Evolutionary conservation across 139 green algal genomes (phyloP).

Genomic region (Chlamydomonas incerta): DNA sequence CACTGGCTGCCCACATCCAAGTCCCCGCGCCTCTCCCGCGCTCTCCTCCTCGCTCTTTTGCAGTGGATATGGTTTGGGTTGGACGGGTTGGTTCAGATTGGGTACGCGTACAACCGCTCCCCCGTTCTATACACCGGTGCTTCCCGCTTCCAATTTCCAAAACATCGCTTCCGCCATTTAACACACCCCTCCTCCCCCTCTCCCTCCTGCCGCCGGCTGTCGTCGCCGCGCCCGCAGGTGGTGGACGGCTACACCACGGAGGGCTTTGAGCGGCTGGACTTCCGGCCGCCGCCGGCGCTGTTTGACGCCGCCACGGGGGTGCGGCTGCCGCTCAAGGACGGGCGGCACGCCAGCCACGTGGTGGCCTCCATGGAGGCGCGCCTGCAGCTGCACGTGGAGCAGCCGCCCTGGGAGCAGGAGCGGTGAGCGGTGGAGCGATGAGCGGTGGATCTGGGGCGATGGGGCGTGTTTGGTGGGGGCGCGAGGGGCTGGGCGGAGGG

Average conservation of each 20-base stretch:
- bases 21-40: no score
- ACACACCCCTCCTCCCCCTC: background rate
- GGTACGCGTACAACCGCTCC: no score
- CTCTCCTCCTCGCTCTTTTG: no score
- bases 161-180: background rate
- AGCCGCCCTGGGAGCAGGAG: background rate
- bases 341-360: background rate
- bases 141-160: no score
- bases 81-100: no score
- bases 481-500: no score
- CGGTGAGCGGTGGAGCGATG: background rate
- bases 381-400: background rate
- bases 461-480: no score
- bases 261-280: background rate
- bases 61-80: no score
- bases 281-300: slow-evolving; percentile 15
- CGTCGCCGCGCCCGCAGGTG: background rate
- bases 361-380: slow-evolving; percentile 15
- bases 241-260: slow-evolving; percentile 23
- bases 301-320: slow-evolving; percentile 3
- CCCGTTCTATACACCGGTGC: no score
- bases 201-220: no score
- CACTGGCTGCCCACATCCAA: no score
- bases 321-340: slow-evolving; percentile 6
- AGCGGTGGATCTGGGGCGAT: no score